A percentile compares a stretch with the other conserved stretches of the same genome.
These are phyloP conservation scores for Yarrowia yakushimensis DNA, from an alignment of 805 yeast species.

Conservation along the genomic window DNA sequence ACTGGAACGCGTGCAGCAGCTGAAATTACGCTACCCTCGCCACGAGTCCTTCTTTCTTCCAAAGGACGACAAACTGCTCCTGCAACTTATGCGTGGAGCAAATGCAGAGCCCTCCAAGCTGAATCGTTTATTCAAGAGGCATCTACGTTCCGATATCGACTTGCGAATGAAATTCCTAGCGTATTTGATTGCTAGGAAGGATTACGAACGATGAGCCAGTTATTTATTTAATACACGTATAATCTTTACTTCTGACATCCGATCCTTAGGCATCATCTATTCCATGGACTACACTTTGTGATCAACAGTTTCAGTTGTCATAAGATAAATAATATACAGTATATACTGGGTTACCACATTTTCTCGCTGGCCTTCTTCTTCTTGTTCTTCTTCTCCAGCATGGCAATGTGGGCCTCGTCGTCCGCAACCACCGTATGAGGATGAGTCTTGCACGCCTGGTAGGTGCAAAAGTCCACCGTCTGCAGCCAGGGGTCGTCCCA, in stretches of 20 bases:
- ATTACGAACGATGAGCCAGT: neutral
- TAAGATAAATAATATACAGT: constrained; percentile 15
- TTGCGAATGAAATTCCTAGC: neutral
- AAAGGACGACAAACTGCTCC: neutral
- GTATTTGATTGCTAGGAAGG: neutral
- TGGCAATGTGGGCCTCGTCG: constrained; percentile 92
- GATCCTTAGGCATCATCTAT: too few species aligned
- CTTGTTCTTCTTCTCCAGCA: constrained; percentile 68
- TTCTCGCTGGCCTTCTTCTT: constrained; percentile 52
- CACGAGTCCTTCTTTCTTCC: neutral
- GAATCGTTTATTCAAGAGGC: neutral
- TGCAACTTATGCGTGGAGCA: neutral
- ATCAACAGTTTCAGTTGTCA: too few species aligned
- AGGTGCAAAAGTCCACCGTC: constrained; percentile 66
- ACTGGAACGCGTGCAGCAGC: neutral
- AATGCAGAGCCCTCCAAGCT: neutral
- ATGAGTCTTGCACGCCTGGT: constrained; percentile 44
- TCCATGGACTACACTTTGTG: too few species aligned
- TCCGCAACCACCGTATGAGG: constrained; percentile 87
- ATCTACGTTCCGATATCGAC: neutral
- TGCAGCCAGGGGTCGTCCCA: constrained; percentile 55
- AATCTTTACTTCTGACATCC: too few species aligned
- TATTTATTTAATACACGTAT: too few species aligned
- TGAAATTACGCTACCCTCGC: neutral
- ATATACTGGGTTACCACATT: constrained; percentile 36